Base-by-base conservation (phyloP, 768 basidiomycete genomes). In the Russula virescens region DNA sequence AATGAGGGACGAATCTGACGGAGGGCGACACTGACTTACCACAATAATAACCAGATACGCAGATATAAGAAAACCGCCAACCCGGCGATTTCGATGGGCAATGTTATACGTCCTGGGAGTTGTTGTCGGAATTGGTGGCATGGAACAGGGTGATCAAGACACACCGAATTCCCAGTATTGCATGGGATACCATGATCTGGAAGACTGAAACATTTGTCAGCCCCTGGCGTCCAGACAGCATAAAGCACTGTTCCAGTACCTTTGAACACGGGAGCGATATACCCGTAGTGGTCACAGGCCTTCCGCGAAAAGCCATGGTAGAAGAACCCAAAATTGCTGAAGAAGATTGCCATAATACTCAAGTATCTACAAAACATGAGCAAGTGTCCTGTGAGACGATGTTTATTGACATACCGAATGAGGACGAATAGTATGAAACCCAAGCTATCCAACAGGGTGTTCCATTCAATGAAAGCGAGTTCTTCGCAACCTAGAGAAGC, bases 101-200 rank as follows among this genome's bases (percentile, higher is more conserved):
- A 87, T 76, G 66, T 85, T 85, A 70, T 81, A 82, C 3, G 83
- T 80, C 62, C 85, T 85, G 68, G 31, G 53, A 25, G 59, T 56
- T 47, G 25, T 21, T 25, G 14, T 66, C 52, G 49, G 55, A 48
- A 2, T 6, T 48, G 7, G 34, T 7, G 14, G 9, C 11, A n/a
- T 31, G 13, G 55, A 25, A 5, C 26, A 35, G 35, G 11, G 14
- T 8, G 43, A 51, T 19, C 18, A 18, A 18, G 42, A 58, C 72
- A 48, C 70, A 84, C 86, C 86, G 79, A 53, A 85, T 71, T 10
- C 81, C 86, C 45, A 89, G 69, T 58, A 89, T 88, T 6, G 79
- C 73, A 68, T 89, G 86, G 5, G 86, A 87, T 48, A 85, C 75
- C 80, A 84, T 83, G 0, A 76, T 74, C 72, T 88, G 87, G 9